Evolutionary conservation across 805 yeast genomes (phyloP).

Genomic region (Candida sakaeoensis): DNA sequence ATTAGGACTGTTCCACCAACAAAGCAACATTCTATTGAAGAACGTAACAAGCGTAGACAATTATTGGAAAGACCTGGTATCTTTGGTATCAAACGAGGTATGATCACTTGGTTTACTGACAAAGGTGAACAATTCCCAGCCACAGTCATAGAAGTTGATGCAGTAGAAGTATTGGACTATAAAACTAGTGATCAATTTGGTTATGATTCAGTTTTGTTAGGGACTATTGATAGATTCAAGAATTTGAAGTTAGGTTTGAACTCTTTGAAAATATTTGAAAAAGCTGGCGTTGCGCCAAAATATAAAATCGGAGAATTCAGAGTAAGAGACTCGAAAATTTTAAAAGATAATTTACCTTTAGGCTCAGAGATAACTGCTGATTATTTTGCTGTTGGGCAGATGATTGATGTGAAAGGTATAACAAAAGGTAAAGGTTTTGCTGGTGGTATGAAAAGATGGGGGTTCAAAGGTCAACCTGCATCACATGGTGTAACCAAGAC

Average conservation of each 20-base stretch:
- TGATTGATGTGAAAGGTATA: slow-evolving; percentile 72
- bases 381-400: slow-evolving; percentile 79
- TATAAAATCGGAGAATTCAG: slow-evolving; percentile 71
- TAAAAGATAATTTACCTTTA: slow-evolving; percentile 47
- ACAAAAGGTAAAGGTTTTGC: slow-evolving; percentile 95
- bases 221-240: slow-evolving; percentile 68
- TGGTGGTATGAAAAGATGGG: slow-evolving; percentile 97
- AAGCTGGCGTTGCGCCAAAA: slow-evolving; percentile 84
- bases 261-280: slow-evolving; percentile 71
- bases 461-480: slow-evolving; percentile 84
- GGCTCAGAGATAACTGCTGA: slow-evolving; percentile 82
- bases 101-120: slow-evolving; percentile 78
- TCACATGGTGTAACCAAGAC: slow-evolving; percentile 93
- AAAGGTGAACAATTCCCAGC: slow-evolving; percentile 74
- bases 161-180: slow-evolving; percentile 78
- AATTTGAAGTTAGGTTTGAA: slow-evolving; percentile 37
- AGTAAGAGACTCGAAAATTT: slow-evolving; percentile 60
- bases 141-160: slow-evolving; percentile 82
- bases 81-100: slow-evolving; percentile 80
- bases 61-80: slow-evolving; percentile 79
- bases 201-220: slow-evolving; percentile 81
- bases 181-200: slow-evolving; percentile 75
- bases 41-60: slow-evolving; percentile 67
- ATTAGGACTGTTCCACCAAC: slow-evolving; percentile 45
- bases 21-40: slow-evolving; percentile 63